Conservation (phyloP, 2,329 filamentous ascomycete species). For the Epichloe aotearoae region DNA sequence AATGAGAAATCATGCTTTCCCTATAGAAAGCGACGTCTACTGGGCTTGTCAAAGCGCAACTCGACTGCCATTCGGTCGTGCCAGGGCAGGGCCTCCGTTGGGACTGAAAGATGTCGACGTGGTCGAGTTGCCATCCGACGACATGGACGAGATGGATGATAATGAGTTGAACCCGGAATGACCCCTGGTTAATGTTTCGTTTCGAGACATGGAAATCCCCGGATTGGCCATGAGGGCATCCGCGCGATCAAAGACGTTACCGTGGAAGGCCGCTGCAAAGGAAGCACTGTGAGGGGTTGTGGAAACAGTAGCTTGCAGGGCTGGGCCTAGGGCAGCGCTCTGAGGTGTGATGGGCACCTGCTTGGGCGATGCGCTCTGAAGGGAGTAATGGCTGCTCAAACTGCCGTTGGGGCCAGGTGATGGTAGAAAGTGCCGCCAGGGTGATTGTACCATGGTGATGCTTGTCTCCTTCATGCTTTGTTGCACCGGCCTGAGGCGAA, state of each 20-base stretch:
- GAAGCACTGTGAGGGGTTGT: conserved; percentile 50
- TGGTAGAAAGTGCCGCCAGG: conserved; percentile 36
- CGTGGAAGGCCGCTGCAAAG: conserved; percentile 40
- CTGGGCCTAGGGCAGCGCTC: conserved; percentile 77
- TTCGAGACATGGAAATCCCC: conserved; percentile 44
- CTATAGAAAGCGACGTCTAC: background rate
- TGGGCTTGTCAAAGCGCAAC: conserved; percentile 19
- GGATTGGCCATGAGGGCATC: conserved; percentile 44
- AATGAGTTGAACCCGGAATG: conserved; percentile 26
- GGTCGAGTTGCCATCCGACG: conserved; percentile 25
- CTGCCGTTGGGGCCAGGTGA: conserved; percentile 8
- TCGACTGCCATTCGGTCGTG: conserved; percentile 24
- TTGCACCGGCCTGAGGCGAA: conserved; percentile 68
- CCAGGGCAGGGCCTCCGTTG: conserved; percentile 18
- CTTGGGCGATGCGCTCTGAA: conserved; percentile 16
- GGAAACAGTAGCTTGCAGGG: conserved; percentile 79
- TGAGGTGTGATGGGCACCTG: conserved; percentile 67
- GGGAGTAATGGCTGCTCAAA: conserved; percentile 11
- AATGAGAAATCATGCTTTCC: background rate
- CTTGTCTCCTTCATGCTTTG: conserved; percentile 70
- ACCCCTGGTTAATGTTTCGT: conserved; percentile 30
- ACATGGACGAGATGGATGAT: conserved; percentile 28
- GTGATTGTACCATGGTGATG: conserved; percentile 51
- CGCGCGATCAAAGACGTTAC: conserved; percentile 47
- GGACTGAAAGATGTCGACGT: conserved; percentile 18